Base-by-base conservation (phyloP, 805 yeast genomes). In the Maudiozyma bulderi region DNA sequence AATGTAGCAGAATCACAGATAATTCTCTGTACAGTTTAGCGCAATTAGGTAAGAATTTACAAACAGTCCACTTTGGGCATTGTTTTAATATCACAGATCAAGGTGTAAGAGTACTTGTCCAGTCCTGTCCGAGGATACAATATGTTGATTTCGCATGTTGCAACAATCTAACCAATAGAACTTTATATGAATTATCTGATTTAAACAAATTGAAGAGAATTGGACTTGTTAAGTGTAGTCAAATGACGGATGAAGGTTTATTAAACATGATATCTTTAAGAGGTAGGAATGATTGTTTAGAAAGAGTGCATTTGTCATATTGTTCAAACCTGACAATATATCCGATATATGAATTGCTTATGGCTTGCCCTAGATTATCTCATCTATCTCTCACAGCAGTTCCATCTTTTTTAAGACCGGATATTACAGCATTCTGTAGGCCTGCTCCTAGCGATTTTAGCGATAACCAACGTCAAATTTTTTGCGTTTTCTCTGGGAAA, bases 141-240 rank as follows among this genome's bases (percentile, higher is more conserved):
- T 91, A 90, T 65, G 87, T 91, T 54, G 99, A 91, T 68, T 77
- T 93, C 51, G 98, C 98, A 13, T 90, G 97, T 66, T 91, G 99
- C 64, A 73, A 84, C 1, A 95, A 87, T 64, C 73, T 91, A 48
- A 89, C 98, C 2, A 87, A 93, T 68, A 77, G 80, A 57, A 81
- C 96, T 1, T 77, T 93, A 40, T 74, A 78, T 40, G 95, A 84
- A 58, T 71, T 91, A 54, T 78, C 95, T 3, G 78, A 77, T 44
- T 72, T 91, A 55, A 87, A 95, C 7, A 81, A 84, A 59, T 73
- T 91, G 57, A 78, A 93, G 58, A 78, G 99, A 66, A 89, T 91
- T 43, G 99, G 99, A 0, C 72, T 91, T 45, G 99, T 93, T 28
- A 91, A 90, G 64, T 91, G 99, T 66, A 76, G 79, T 15, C 80